Evolutionary conservation across 1,139 yeast genomes (phyloP), one percentile per base, ranked within the genome.

Genomic region (Suhomyces chickasaworum): DNA sequence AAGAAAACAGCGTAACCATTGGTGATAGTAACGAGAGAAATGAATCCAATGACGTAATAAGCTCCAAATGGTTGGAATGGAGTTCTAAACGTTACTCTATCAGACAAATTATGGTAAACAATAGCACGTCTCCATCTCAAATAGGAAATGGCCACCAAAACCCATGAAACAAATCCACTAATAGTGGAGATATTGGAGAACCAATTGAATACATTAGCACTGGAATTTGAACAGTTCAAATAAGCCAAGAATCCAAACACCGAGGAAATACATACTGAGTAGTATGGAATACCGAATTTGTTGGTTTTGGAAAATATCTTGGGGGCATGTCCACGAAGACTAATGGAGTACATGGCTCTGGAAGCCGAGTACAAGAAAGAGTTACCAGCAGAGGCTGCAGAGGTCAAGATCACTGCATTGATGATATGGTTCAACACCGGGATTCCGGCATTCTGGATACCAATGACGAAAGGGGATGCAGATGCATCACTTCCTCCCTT

Each of bases 331-430:
- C 85, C 84, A 58, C 79, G 80, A 47, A 72, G 71, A 6, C 89
- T 78, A 53, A 85, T 67, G 36, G 86, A 83, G 60, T 81, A 86
- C 37, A 84, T 68, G 13, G 84, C 79, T 73, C 93, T 77, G 12
- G 90, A 78, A 17, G 86, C 83, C 48, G 86, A 83, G 65, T 84
- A 86, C 51, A 84, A 69, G 65, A 83, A 88, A 0, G 90, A 84
- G 65, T 85, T 86, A 42, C 86, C 83, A 8, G 91, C 87, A 12
- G 88, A 81, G 52, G 84, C 77, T 46, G 87, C 86, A 47, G 86
- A 84, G 8, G 85, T 68, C 60, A 86, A 66, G 47, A 86, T 81
- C 53, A 81, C 81, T 1, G 84, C 91, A 58, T 86, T 86, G 54
- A 86, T 73, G 43, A 86, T 73, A 57, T 83, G 85, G 51, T 86